Evolutionary conservation across 1,284 basidiomycete species (phyloP).

Genomic region (Gomphus sp.): DNA sequence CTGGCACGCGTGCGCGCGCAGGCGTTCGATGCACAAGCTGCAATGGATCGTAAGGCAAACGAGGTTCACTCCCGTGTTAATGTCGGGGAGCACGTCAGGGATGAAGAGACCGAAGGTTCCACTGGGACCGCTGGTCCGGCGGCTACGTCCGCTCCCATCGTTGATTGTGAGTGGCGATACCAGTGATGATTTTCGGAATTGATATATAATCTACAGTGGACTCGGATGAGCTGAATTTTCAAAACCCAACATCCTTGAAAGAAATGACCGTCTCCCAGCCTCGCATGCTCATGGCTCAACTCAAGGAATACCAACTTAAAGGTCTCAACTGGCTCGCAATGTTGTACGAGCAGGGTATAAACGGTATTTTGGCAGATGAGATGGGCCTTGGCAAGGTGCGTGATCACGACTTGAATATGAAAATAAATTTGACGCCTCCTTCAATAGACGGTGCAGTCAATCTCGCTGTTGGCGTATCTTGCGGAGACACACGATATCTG

Average conservation of each 20-base stretch:
- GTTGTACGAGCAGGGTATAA: slow-evolving; percentile 98
- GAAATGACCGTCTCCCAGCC: slow-evolving; percentile 89
- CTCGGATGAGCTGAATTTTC: slow-evolving; percentile 97
- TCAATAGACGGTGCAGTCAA: slow-evolving; percentile 91
- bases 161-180: slow-evolving; percentile 50
- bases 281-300: slow-evolving; percentile 91
- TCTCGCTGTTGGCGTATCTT: slow-evolving; percentile 92
- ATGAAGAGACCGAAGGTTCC: slow-evolving; percentile 34
- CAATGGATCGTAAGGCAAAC: slow-evolving; percentile 73
- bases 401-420: neutral
- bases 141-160: slow-evolving; percentile 32
- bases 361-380: slow-evolving; percentile 96
- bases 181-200: neutral
- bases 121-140: slow-evolving; percentile 11
- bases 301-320: slow-evolving; percentile 99
- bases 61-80: slow-evolving; percentile 64
- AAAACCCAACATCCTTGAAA: slow-evolving; percentile 92
- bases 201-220: slow-evolving; percentile 48
- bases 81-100: slow-evolving; percentile 49
- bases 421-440: slow-evolving; percentile 8
- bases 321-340: slow-evolving; percentile 98
- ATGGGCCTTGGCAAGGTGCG: slow-evolving; percentile 92
- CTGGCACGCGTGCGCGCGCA: slow-evolving; percentile 76
- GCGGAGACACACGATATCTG: slow-evolving; percentile 98
- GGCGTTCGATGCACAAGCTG: slow-evolving; percentile 79